Evolutionary conservation across 2,329 filamentous ascomycete genomes (phyloP), one percentile per base, ranked within the genome.

Genomic region (Trichoderma atrobrunneum): DNA sequence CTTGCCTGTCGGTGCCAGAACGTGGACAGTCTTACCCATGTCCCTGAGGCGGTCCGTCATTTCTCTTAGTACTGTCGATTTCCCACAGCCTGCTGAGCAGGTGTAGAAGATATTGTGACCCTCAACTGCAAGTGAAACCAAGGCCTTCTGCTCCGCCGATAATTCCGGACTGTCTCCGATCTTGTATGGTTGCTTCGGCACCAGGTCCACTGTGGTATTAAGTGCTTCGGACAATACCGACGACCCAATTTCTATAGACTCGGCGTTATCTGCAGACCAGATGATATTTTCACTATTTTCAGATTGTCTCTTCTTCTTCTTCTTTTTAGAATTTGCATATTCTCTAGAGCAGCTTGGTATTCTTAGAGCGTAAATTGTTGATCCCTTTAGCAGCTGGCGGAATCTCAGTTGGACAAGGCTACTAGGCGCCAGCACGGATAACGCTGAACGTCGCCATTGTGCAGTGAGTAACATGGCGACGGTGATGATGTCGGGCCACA

Each of bases 71-170:
- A 77, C 77, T 2, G 77, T 78, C 0, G 78, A 80, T 21, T 80
- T 80, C 5, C 78, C 78, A 5, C 73, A 78, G 0, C 89, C 89
- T 16, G 89, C 90, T 0, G 87, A 88, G 10, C 90, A 89, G 0
- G 89, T 91, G 75, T 88, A 91, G 76, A 91, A 92, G 11, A 91
- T 87, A 69, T 91, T 91, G 2, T 76, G 73, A 0, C 88, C 87
- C 3, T 79, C 80, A 4, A 83, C 72, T 30, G 90, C 88, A 0
- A 87, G 78, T 1, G 88, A 79, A 18, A 79, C 32, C 1, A 79
- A 48, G 1, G 63, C 30, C 34, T 76, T 72, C n/a, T 79, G 77
- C 64, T 79, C 78, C 2, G 36, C 4, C 7, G 68, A 70, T 28
- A 70, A 48, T 1, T 0, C 3, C 4, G 39, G 59, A 11, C 18